Conservation (phyloP, 2,329 filamentous ascomycete genomes). For the Alternaria tenuissima region DNA sequence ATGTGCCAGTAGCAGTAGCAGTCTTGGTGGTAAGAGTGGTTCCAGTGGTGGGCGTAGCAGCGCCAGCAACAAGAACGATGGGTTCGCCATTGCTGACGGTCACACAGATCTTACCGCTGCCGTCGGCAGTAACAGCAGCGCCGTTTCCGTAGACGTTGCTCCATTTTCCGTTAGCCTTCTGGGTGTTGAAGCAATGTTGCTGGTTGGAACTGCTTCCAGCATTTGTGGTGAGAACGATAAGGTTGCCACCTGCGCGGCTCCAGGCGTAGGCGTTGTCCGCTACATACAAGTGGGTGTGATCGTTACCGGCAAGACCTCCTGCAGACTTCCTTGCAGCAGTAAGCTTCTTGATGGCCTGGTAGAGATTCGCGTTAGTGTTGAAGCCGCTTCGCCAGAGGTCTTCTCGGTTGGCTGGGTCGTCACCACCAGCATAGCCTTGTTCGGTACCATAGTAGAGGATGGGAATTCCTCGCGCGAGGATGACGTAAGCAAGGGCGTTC, state of each 20-base stretch:
- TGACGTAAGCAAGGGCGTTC: conserved; percentile 51
- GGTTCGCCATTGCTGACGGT: conserved; percentile 55
- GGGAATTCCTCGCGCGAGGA: conserved; percentile 51
- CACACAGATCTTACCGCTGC: conserved; percentile 54
- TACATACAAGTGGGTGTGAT: conserved; percentile 57
- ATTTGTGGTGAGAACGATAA: conserved; percentile 59
- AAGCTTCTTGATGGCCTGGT: conserved; percentile 39
- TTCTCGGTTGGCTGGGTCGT: conserved; percentile 53
- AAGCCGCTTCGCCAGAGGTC: conserved; percentile 51
- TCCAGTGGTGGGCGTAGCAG: conserved; percentile 19
- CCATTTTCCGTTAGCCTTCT: conserved; percentile 52
- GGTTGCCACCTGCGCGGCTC: conserved; percentile 54
- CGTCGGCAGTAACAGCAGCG: conserved; percentile 50
- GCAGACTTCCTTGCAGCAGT: conserved; percentile 40
- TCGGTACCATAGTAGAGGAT: conserved; percentile 54
- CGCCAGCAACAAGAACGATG: conserved; percentile 49
- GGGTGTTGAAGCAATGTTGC: conserved; percentile 56
- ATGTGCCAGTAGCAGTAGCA: conserved; percentile 14
- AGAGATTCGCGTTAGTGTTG: conserved; percentile 41
- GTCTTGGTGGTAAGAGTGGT: conserved; percentile 25
- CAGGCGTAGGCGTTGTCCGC: conserved; percentile 57
- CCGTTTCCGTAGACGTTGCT: conserved; percentile 52
- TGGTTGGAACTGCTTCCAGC: conserved; percentile 51
- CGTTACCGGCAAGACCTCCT: conserved; percentile 56
- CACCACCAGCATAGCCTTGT: conserved; percentile 48